A percentile compares a stretch with the other conserved stretches of the same genome.
Evolutionary conservation across 78 protist genomes (phyloP).

Genomic region (Dictyostelium brefeldianum): DNA sequence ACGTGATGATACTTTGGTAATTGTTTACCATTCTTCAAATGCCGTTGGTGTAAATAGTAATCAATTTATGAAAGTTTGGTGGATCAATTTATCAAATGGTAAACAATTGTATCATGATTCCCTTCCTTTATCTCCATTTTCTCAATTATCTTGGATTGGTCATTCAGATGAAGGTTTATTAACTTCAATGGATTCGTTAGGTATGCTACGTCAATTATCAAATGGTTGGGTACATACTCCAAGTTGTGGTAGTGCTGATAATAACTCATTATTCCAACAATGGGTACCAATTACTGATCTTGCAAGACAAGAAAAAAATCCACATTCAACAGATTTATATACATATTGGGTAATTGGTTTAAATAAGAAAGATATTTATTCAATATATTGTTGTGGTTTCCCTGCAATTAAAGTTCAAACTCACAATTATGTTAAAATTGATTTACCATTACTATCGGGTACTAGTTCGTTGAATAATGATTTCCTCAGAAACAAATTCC

Average conservation of each 20-base stretch:
- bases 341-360: conserved; percentile 61
- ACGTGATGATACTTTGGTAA: conserved; percentile 1
- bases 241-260: too few species aligned
- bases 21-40: conserved; percentile 20
- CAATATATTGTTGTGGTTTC: conserved; percentile 16
- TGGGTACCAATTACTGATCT: conserved; percentile 40
- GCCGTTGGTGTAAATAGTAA: not conserved
- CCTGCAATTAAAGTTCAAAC: conserved; percentile 50
- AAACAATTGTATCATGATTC: conserved; percentile 12
- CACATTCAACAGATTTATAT: not conserved
- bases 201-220: conserved; percentile 24
- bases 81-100: conserved; percentile 7
- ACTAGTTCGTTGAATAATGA: not conserved
- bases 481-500: not conserved
- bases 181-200: conserved; percentile 20
- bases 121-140: conserved; percentile 13
- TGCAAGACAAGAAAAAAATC: not conserved
- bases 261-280: not conserved
- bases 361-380: not conserved
- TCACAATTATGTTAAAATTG: conserved; percentile 2
- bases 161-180: conserved; percentile 8
- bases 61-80: not conserved
- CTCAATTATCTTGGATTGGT: conserved; percentile 50
- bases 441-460: not conserved
- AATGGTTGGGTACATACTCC: conserved; percentile 12